Percentiles rank a stretch among this genome's conserved stretches.
phyloP scores from a whole-genome alignment of 164 flowering plant species.

The Platanus orientalis region DNA sequence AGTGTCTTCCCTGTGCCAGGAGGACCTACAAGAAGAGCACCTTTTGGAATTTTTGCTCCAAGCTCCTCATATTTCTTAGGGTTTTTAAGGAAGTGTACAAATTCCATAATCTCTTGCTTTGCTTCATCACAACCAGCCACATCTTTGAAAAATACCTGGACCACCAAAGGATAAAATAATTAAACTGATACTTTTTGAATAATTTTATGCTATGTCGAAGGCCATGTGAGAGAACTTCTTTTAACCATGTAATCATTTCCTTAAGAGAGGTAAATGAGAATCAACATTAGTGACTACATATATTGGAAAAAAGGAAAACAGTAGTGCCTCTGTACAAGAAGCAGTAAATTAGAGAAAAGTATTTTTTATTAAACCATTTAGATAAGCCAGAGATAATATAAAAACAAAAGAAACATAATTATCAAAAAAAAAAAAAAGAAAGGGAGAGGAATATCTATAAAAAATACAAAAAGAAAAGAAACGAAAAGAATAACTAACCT shows the following conservation, averaged over 20 bases:
- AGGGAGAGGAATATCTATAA: slow-evolving; percentile 12
- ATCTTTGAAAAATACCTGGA: slow-evolving; percentile 79
- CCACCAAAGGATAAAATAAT: slow-evolving; percentile 6
- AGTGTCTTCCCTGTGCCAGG: slow-evolving; percentile 97
- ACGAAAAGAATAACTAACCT: slow-evolving; percentile 45
- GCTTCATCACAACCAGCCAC: slow-evolving; percentile 98
- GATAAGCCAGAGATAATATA: slow-evolving; percentile 1
- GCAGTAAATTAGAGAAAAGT: slow-evolving; percentile 1
- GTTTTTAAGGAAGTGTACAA: slow-evolving; percentile 87
- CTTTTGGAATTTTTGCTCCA: slow-evolving; percentile 93
- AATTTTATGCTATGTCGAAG: neutral
- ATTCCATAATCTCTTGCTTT: slow-evolving; percentile 94
- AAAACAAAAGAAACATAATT: neutral
- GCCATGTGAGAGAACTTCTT: too few species aligned
- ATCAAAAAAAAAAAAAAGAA: slow-evolving; percentile 4
- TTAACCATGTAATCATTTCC: neutral
- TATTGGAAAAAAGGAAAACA: neutral
- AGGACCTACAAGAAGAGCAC: slow-evolving; percentile 90
- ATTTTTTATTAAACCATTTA: neutral
- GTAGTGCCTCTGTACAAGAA: neutral
- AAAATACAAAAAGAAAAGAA: slow-evolving; percentile 4
- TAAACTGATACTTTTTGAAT: neutral
- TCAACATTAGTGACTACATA: neutral
- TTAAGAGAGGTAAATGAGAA: neutral
- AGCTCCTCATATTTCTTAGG: slow-evolving; percentile 85